Evolutionary conservation across 306 rosid genomes (phyloP).

Genomic region (Dryas drummondii): DNA sequence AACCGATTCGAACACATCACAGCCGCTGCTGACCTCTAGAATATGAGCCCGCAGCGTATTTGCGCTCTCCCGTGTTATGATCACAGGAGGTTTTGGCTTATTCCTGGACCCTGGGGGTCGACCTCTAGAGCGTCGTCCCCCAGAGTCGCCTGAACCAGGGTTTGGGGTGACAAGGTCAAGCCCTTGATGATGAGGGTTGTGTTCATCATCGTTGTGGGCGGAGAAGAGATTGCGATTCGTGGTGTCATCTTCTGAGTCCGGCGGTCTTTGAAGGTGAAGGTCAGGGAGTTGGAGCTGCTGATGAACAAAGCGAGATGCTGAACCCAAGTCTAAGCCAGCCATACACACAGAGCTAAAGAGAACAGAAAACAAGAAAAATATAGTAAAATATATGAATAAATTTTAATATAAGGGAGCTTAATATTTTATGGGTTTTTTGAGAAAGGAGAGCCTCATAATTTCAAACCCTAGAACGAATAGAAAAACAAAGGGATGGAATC

Average conservation of each 20-base stretch:
- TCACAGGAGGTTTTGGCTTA: constrained; percentile 74
- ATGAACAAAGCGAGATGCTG: constrained; percentile 85
- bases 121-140: constrained; percentile 69
- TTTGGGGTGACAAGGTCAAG: constrained; percentile 50
- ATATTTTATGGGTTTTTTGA: constrained; percentile 24
- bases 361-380: constrained; percentile 41
- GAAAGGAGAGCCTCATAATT: constrained; percentile 25
- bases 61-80: constrained; percentile 85
- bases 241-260: constrained; percentile 34
- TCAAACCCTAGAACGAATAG: constrained; percentile 41
- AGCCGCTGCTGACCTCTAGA: constrained; percentile 76
- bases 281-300: constrained; percentile 66
- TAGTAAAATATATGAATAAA: constrained; percentile 24
- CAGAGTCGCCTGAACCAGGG: constrained; percentile 48
- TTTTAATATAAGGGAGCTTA: constrained; percentile 19
- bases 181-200: constrained; percentile 37
- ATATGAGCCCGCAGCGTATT: constrained; percentile 89
- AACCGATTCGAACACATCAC: constrained; percentile 80
- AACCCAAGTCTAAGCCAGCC: constrained; percentile 97
- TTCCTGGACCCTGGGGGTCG: constrained; percentile 85
- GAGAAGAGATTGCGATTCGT: constrained; percentile 21
- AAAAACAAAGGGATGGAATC: constrained; percentile 38
- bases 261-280: constrained; percentile 54
- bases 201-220: constrained; percentile 29
- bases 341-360: constrained; percentile 50